Base-by-base conservation (phyloP, 805 yeast species). In the Limtongia smithiae region DNA sequence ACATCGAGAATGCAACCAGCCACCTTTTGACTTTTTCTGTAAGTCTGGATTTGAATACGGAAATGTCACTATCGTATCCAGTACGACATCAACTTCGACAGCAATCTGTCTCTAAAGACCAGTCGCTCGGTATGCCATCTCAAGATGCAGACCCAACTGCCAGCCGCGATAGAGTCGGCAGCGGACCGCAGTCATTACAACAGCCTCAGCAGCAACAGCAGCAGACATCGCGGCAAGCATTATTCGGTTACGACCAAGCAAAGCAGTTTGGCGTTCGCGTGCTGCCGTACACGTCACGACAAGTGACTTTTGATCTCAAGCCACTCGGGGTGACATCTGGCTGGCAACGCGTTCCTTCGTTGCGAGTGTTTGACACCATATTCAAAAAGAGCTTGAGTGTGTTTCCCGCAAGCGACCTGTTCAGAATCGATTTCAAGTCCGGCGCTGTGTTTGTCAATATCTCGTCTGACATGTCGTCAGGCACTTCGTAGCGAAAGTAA, bases 1-100 rank as follows among this genome's bases (percentile, higher is more conserved):
- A 73, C 44, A 61, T 86, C 41, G 95, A 86, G 61, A 86, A 86
- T 60, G 89, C 94, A 12, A 83, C 94, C 0, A 73, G 83, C 2
- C 71, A 83, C 37, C 75, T 82, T 2, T 79, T 87, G 55, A 79
- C 80, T 9, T 87, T 84, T 57, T 67, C 81, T 11, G 70, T 80
- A 2, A 68, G 71, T 11, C 64, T 80, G 63, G 65, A 67, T 3
- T 52, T 71, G 1, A 68, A 72, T 37, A 68, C 68, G 21, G 65
- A 54, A 15, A 31, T 54, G 50, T 18, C 44, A n/a, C 37, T 54
- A 14, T 46, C 56, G 8, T 51, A 41, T 30, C 57, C 57, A 12
- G n/a, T 49, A 2, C 48, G 58, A 12, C 55, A 54, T 15, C 55
- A 51, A 32, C 36, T 54, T 15, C 51, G 52, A 11, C 58, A 54